Conservation (phyloP, 2,329 filamentous ascomycete species). For the Xylogone sp. region DNA sequence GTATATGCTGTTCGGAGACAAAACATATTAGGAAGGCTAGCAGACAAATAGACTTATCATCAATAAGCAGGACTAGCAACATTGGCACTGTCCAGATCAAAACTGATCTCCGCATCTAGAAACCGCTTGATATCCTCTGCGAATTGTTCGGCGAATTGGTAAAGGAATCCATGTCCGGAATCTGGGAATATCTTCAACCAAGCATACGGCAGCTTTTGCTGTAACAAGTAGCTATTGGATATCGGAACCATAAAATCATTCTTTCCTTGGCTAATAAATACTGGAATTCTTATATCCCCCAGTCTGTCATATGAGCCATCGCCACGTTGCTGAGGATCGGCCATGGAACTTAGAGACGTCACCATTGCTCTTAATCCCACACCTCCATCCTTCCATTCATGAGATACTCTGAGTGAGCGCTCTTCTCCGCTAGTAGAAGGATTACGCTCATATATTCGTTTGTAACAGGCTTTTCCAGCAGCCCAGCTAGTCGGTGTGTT, state of each 20-base stretch:
- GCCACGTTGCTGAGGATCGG: neutral
- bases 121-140: conserved; percentile 11
- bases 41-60: no score
- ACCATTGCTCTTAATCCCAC: neutral
- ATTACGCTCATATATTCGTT: neutral
- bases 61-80: no score
- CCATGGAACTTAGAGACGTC: neutral
- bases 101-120: conserved; percentile 4
- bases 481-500: neutral
- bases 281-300: neutral
- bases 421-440: neutral
- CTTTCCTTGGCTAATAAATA: neutral
- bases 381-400: neutral
- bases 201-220: conserved; percentile 7
- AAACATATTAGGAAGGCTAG: no score
- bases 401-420: neutral
- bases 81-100: no score
- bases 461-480: neutral
- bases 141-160: conserved; percentile 11
- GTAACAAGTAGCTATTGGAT: neutral
- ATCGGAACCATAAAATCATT: neutral
- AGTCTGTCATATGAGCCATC: neutral
- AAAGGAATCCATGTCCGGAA: conserved; percentile 13
- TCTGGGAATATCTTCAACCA: conserved; percentile 11
- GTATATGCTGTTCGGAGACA: no score